A percentile compares a stretch with the other conserved stretches of the same genome.
phyloP scores from a whole-genome alignment of 805 yeast genomes.

The Clavispora asparagi region DNA sequence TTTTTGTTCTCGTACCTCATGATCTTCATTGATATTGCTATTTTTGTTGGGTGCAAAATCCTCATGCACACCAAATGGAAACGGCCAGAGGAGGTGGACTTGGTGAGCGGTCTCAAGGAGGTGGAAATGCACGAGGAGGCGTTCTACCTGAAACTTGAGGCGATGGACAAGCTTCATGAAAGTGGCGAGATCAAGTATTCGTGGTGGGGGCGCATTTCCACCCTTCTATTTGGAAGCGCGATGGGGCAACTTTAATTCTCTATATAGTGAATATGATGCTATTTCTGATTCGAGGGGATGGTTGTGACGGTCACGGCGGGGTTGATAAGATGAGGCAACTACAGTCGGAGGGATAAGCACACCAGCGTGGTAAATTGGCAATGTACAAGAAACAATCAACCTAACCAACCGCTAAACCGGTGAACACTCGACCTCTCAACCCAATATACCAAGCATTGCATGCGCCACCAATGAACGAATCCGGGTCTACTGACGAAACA shows the following conservation, averaged over 20 bases:
- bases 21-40: slow-evolving; percentile 13
- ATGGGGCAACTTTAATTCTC: slow-evolving; percentile 1
- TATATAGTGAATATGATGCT: no score
- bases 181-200: slow-evolving; percentile 17
- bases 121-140: slow-evolving; percentile 34
- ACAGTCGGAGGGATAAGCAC: no score
- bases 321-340: no score
- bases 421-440: no score
- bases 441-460: no score
- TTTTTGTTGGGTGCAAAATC: slow-evolving; percentile 12
- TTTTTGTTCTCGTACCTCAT: slow-evolving; percentile 15
- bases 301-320: no score
- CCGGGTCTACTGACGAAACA: no score
- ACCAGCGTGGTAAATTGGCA: no score
- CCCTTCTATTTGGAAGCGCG: slow-evolving; percentile 25
- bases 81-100: slow-evolving; percentile 13
- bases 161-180: slow-evolving; percentile 9
- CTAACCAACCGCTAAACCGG: no score
- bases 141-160: slow-evolving; percentile 17
- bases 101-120: slow-evolving; percentile 31
- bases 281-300: no score
- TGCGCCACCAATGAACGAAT: no score
- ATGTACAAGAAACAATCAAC: no score
- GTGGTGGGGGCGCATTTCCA: slow-evolving; percentile 13
- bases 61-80: slow-evolving; percentile 11